phyloP scores from a whole-genome alignment of 176 grass and related monocot species.

The Oryza brachyantha region DNA sequence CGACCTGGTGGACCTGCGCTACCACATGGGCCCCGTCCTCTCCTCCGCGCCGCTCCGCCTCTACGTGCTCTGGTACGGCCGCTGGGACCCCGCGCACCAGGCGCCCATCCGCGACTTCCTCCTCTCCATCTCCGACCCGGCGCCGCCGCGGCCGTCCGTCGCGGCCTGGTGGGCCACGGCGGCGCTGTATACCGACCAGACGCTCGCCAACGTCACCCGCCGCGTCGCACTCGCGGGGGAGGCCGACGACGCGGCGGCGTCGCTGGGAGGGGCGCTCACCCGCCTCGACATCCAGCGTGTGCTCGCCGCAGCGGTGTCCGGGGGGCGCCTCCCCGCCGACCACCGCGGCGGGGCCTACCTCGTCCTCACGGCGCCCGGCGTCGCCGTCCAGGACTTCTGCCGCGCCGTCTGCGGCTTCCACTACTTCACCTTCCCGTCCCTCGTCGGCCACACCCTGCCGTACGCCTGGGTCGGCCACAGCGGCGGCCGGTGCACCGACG shows the following conservation, averaged over 20 bases:
- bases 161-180: constrained; percentile 64
- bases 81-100: constrained; percentile 52
- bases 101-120: constrained; percentile 61
- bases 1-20: constrained; percentile 58
- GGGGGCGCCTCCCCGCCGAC: constrained; percentile 47
- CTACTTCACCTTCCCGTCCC: constrained; percentile 78
- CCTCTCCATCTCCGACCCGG: constrained; percentile 53
- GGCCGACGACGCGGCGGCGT: constrained; percentile 37
- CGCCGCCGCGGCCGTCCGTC: constrained; percentile 41
- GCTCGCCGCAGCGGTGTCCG: constrained; percentile 50
- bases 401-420: constrained; percentile 73
- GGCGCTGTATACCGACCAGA: constrained; percentile 68
- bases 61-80: constrained; percentile 70
- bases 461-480: constrained; percentile 74
- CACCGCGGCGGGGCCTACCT: constrained; percentile 55
- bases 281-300: constrained; percentile 68
- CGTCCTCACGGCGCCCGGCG: constrained; percentile 61
- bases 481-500: constrained; percentile 51
- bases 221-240: constrained; percentile 40
- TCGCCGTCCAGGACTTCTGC: constrained; percentile 67
- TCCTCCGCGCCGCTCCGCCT: constrained; percentile 57
- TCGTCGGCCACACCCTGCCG: constrained; percentile 69
- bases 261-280: constrained; percentile 44
- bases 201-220: constrained; percentile 54
- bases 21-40: constrained; percentile 86